Base-by-base conservation (phyloP, 768 basidiomycete genomes). In the Auriscalpium orientale region DNA sequence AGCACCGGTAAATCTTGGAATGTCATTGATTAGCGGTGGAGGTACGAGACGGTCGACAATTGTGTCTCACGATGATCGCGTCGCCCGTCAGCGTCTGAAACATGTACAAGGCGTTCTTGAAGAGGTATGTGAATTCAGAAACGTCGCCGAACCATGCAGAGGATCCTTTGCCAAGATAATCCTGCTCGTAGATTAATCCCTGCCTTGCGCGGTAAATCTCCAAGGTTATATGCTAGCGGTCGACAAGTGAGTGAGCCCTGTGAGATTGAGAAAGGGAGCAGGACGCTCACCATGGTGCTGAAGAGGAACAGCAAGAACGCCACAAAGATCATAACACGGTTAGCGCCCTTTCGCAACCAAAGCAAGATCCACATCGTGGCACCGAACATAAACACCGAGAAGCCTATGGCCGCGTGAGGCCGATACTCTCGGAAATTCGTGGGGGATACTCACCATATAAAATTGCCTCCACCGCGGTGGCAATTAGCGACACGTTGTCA, bases 1-100 rank as follows among this genome's bases (percentile, higher is more conserved):
- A 62, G 38, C 66, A 67, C n/a, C 66, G 66, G 48, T 67, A 67
- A 50, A 65, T 59, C 59, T 61, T 3, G 6, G 13, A 51, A 43
- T 43, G 12, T 43, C 40, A 13, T 43, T 43, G 2, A 4, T 43
- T 18, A 18, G n/a, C n/a, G 12, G 13, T 18, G 2, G 3, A 12
- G 40, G 40, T 43, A 13, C 13, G 7, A 43, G 40, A 43, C 12
- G 40, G 2, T 43, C 13, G 2, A 2, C 4, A 7, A 43, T 12
- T 43, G 7, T 43, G n/a, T 7, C 12, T 18, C 40, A 43, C 40
- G 40, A 43, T 18, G 4, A 71, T 18, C 40, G 40, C 40, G 7
- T 43, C 40, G 2, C 40, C 40, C 3, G 40, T 43, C n/a, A 43
- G 12, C n/a, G 40, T 43, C 7, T 43, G 40, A 7, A 43, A 43